A percentile compares a stretch with the other conserved stretches of the same genome.
Conservation (phyloP, 1,139 yeast genomes). For the Lizanozyma gosingica region DNA sequence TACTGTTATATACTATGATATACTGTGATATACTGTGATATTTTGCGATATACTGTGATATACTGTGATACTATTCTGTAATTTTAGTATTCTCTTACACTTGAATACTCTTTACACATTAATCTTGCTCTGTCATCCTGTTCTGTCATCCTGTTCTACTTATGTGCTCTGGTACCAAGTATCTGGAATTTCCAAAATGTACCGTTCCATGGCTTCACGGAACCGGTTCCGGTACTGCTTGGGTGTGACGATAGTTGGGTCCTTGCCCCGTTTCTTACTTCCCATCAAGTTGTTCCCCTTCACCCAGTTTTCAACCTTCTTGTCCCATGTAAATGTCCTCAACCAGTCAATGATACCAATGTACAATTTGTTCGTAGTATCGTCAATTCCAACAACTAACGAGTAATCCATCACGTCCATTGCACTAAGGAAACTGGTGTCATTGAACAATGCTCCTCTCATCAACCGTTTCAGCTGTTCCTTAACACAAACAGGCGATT, state of each 20-base stretch:
- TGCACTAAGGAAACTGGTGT: constrained; percentile 85
- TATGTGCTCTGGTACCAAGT: too few species aligned
- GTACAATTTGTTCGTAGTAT: constrained; percentile 53
- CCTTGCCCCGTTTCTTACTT: constrained; percentile 70
- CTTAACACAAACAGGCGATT: constrained; percentile 87
- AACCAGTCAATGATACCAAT: constrained; percentile 96
- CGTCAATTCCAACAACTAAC: constrained; percentile 84
- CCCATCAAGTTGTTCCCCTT: constrained; percentile 88
- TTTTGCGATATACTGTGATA: too few species aligned
- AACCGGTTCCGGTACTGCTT: constrained; percentile 89
- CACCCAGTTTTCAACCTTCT: constrained; percentile 97
- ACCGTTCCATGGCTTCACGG: constrained; percentile 96
- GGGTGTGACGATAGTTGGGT: constrained; percentile 96
- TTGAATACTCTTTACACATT: too few species aligned
- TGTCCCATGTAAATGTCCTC: constrained; percentile 97
- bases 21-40: too few species aligned
- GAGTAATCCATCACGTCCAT: constrained; percentile 99
- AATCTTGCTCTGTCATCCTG: too few species aligned
- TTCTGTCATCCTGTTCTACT: too few species aligned
- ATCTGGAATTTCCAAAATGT: constrained; percentile 91
- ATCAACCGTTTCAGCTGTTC: constrained; percentile 84
- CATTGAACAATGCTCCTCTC: constrained; percentile 88
- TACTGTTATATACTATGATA: too few species aligned
- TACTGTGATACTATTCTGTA: too few species aligned
- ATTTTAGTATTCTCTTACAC: too few species aligned